A percentile compares a stretch with the other conserved stretches of the same genome.
Conservation (phyloP, 805 yeast species). For the Sungouiozyma ichnusensis region DNA sequence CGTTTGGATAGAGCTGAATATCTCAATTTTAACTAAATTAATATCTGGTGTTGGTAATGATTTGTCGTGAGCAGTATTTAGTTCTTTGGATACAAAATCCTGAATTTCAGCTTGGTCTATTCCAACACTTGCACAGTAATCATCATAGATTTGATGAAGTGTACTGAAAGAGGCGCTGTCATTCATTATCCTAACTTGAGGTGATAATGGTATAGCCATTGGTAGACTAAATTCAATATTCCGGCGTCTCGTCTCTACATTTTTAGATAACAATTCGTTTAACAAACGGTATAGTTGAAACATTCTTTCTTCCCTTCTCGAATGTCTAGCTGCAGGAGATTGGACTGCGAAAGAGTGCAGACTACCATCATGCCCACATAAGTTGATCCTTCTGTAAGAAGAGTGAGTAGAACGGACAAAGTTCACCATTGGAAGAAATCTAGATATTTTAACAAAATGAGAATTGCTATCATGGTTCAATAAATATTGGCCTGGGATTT, state of each 20-base stretch:
- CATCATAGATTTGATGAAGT: constrained; percentile 79
- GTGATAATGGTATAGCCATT: constrained; percentile 85
- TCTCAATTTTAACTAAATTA: constrained; percentile 80
- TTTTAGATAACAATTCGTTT: constrained; percentile 66
- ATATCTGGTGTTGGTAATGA: constrained; percentile 88
- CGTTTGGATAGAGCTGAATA: constrained; percentile 81
- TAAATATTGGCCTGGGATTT: constrained; percentile 93
- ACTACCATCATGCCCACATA: constrained; percentile 90
- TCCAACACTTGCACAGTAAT: constrained; percentile 61
- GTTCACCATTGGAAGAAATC: constrained; percentile 83
- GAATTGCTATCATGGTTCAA: constrained; percentile 76
- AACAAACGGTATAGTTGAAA: constrained; percentile 85
- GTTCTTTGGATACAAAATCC: constrained; percentile 71
- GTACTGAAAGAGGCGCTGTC: constrained; percentile 63
- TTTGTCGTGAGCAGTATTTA: constrained; percentile 89
- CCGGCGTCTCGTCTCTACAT: constrained; percentile 82
- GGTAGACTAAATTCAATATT: constrained; percentile 80
- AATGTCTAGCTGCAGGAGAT: constrained; percentile 95
- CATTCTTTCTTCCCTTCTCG: constrained; percentile 90
- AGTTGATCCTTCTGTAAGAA: constrained; percentile 78
- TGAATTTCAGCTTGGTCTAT: constrained; percentile 83
- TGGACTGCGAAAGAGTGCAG: constrained; percentile 90
- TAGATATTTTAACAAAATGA: constrained; percentile 88
- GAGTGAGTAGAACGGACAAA: constrained; percentile 83
- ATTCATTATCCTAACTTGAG: constrained; percentile 86